These are phyloP conservation scores for Russula emetica DNA, from an alignment of 768 basidiomycete species.

Conservation along the genomic window DNA sequence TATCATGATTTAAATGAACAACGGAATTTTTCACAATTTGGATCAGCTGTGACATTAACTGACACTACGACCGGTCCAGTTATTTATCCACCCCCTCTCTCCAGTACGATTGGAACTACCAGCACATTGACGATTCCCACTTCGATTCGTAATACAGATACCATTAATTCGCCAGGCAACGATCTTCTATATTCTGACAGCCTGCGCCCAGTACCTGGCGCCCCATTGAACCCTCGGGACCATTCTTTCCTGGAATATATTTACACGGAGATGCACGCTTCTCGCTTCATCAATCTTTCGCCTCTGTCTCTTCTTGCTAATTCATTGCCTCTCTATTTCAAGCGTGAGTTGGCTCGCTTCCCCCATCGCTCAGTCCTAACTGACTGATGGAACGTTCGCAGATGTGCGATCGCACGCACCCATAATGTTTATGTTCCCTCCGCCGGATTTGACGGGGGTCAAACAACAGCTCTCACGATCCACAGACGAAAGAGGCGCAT, in stretches of 20 bases:
- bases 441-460: conserved; percentile 33
- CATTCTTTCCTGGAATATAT: conserved; percentile 60
- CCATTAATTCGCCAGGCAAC: neutral
- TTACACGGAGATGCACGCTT: conserved; percentile 63
- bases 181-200: conserved; percentile 2
- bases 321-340: conserved; percentile 55
- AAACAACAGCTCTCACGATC: neutral
- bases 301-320: conserved; percentile 60
- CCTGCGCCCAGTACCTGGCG: conserved; percentile 1
- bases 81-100: conserved; percentile 5
- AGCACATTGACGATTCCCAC: conserved; percentile 8
- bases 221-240: conserved; percentile 53
- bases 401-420: conserved; percentile 68
- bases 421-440: conserved; percentile 54
- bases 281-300: conserved; percentile 62
- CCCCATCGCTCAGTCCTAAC: neutral
- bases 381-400: conserved; percentile 30
- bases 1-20: conserved; percentile 1
- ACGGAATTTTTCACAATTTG: conserved; percentile 3
- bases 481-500: neutral
- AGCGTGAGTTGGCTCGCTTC: conserved; percentile 41
- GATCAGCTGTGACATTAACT: conserved; percentile 1
- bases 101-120: neutral
- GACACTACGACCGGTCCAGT: neutral
- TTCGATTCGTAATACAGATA: conserved; percentile 13